phyloP scores from a whole-genome alignment of 2,329 filamentous ascomycete genomes.

The Fusarium fracticaudum region DNA sequence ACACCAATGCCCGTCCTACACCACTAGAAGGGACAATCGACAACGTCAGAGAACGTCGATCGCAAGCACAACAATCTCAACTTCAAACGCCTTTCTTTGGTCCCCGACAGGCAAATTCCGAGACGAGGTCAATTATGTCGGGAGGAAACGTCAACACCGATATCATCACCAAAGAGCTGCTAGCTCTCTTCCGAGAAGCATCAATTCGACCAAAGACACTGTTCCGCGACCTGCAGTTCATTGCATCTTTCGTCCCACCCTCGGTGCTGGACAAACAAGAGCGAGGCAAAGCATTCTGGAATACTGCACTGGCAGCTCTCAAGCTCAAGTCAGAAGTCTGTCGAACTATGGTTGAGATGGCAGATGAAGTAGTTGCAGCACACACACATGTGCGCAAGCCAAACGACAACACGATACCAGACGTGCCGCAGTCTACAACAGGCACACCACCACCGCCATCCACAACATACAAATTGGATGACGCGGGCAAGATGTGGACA shows the following conservation, averaged over 20 bases:
- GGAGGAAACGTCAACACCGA: conserved; percentile 66
- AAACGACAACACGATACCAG: conserved; percentile 45
- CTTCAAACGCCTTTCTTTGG: conserved; percentile 46
- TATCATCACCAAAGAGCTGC: conserved; percentile 72
- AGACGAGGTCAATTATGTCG: conserved; percentile 60
- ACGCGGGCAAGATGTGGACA: conserved; percentile 89
- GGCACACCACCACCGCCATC: conserved; percentile 59
- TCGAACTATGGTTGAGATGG: conserved; percentile 76
- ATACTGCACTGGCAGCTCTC: conserved; percentile 88
- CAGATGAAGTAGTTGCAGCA: conserved; percentile 64
- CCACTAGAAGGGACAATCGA: conserved; percentile 74
- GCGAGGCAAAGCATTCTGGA: conserved; percentile 84
- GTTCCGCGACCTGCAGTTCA: conserved; percentile 83
- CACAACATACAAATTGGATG: conserved; percentile 75
- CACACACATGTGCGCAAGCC: conserved; percentile 71
- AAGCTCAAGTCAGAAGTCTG: conserved; percentile 88
- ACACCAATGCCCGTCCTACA: conserved; percentile 50
- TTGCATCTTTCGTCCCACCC: conserved; percentile 71
- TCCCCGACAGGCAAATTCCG: conserved; percentile 56
- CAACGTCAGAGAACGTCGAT: conserved; percentile 74
- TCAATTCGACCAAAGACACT: conserved; percentile 80
- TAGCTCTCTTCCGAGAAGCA: conserved; percentile 72
- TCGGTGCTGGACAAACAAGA: conserved; percentile 70
- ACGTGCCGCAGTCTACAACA: conserved; percentile 48
- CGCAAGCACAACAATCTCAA: conserved; percentile 56